These are phyloP conservation scores for Corniculantispora saksenae DNA, from an alignment of 2,329 filamentous ascomycete species.

Conservation along the genomic window DNA sequence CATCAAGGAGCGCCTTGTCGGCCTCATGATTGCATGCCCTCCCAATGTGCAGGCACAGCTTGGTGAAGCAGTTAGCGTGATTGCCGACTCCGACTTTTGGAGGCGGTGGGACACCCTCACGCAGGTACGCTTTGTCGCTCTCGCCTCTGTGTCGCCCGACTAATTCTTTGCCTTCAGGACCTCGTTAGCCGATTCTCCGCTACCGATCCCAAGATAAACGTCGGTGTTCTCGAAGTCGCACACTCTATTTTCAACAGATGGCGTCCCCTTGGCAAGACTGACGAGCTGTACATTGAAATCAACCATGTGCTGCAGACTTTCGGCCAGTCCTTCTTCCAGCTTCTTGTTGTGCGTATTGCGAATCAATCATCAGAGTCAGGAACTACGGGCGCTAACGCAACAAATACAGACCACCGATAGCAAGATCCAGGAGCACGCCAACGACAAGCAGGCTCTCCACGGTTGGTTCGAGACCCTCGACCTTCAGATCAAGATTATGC, in stretches of 20 bases:
- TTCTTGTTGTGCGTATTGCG: slow-evolving; percentile 64
- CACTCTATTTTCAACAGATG: slow-evolving; percentile 97
- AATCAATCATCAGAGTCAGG: not conserved
- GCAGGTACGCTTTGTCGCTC: slow-evolving; percentile 52
- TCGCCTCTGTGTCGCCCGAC: not conserved
- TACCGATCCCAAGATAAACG: slow-evolving; percentile 81
- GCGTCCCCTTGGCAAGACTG: slow-evolving; percentile 90
- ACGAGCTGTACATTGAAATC: slow-evolving; percentile 91
- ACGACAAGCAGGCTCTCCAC: slow-evolving; percentile 73
- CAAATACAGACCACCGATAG: slow-evolving; percentile 61
- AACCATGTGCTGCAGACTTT: slow-evolving; percentile 91
- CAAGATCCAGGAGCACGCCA: slow-evolving; percentile 72
- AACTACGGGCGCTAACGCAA: slow-evolving; percentile 21
- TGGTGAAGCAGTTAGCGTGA: slow-evolving; percentile 93
- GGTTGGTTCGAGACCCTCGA: slow-evolving; percentile 84
- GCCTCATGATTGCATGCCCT: slow-evolving; percentile 92
- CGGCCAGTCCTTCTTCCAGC: slow-evolving; percentile 75
- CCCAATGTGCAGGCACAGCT: slow-evolving; percentile 87
- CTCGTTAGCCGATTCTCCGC: slow-evolving; percentile 84
- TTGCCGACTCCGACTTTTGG: slow-evolving; percentile 98
- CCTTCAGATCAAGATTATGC: slow-evolving; percentile 86
- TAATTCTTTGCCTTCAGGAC: slow-evolving; percentile 54
- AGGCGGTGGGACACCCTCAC: slow-evolving; percentile 94
- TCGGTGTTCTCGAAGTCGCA: slow-evolving; percentile 92
- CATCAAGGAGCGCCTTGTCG: slow-evolving; percentile 94